These are phyloP conservation scores for Taiozyma onychis DNA, from an alignment of 1,139 yeast species.

Conservation along the genomic window DNA sequence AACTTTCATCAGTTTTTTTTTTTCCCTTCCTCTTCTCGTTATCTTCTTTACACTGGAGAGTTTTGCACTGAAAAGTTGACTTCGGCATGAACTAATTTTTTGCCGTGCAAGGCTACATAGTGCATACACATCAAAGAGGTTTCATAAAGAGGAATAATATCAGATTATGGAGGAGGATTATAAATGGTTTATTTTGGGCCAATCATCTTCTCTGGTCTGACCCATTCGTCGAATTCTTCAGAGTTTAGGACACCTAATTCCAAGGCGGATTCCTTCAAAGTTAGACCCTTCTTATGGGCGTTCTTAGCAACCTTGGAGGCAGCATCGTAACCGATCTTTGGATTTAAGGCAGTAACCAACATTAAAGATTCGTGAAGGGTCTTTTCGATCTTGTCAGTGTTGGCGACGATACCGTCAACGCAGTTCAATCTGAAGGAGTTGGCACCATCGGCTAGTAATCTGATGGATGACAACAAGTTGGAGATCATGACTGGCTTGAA, in stretches of 20 bases:
- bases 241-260: conserved; percentile 79
- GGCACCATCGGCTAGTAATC: conserved; percentile 85
- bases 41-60: too few species aligned
- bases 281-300: conserved; percentile 96
- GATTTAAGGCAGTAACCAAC: conserved; percentile 98
- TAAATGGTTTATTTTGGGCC: conserved; percentile 59
- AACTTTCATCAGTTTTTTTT: too few species aligned
- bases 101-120: not conserved
- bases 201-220: conserved; percentile 95
- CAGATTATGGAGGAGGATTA: not conserved
- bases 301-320: conserved; percentile 98
- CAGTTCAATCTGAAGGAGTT: conserved; percentile 90
- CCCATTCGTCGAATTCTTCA: conserved; percentile 93
- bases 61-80: too few species aligned
- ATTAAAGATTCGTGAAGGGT: conserved; percentile 89
- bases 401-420: conserved; percentile 91
- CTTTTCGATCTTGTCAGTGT: conserved; percentile 79
- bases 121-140: too few species aligned
- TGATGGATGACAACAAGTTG: conserved; percentile 80
- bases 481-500: conserved; percentile 95
- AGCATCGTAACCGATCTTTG: conserved; percentile 95
- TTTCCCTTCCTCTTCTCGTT: too few species aligned
- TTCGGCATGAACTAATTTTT: too few species aligned
- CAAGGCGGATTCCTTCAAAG: conserved; percentile 89
- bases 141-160: too few species aligned